Conservation (phyloP, 2,329 filamentous ascomycete genomes). For the Fusarium globosum region DNA sequence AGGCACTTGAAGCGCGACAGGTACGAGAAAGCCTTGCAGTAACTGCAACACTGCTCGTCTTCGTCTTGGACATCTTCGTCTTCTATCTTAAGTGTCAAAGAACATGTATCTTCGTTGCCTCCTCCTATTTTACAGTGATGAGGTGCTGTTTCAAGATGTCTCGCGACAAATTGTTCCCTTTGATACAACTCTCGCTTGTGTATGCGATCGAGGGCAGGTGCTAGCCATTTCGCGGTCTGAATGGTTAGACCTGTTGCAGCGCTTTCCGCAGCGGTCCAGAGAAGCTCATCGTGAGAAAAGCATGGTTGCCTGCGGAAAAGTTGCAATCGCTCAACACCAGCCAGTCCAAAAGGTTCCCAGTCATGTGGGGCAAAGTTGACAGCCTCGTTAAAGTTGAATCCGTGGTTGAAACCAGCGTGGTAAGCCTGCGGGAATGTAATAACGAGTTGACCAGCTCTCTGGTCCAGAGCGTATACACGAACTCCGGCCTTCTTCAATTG, state of each 20-base stretch:
- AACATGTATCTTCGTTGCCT: conserved; percentile 63
- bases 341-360: conserved; percentile 92
- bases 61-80: conserved; percentile 87
- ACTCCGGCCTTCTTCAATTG: conserved; percentile 94
- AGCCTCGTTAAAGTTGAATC: conserved; percentile 98
- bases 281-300: conserved; percentile 95
- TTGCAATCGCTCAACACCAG: conserved; percentile 86
- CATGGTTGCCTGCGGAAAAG: conserved; percentile 92
- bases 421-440: conserved; percentile 98
- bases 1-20: conserved; percentile 90
- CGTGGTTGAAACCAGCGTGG: conserved; percentile 98
- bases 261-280: conserved; percentile 89
- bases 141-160: conserved; percentile 66
- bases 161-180: conserved; percentile 74
- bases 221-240: conserved; percentile 93
- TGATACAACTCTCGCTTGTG: conserved; percentile 77
- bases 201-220: conserved; percentile 84
- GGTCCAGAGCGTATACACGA: conserved; percentile 92
- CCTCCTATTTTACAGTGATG: conserved; percentile 63
- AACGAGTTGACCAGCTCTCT: conserved; percentile 94
- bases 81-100: conserved; percentile 71
- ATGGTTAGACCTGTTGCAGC: conserved; percentile 74
- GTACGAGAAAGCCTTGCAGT: conserved; percentile 93
- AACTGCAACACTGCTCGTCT: conserved; percentile 91
- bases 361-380: conserved; percentile 97